Evolutionary conservation across 2,329 filamentous ascomycete species (phyloP).

Genomic region (Calonectria honghensis): DNA sequence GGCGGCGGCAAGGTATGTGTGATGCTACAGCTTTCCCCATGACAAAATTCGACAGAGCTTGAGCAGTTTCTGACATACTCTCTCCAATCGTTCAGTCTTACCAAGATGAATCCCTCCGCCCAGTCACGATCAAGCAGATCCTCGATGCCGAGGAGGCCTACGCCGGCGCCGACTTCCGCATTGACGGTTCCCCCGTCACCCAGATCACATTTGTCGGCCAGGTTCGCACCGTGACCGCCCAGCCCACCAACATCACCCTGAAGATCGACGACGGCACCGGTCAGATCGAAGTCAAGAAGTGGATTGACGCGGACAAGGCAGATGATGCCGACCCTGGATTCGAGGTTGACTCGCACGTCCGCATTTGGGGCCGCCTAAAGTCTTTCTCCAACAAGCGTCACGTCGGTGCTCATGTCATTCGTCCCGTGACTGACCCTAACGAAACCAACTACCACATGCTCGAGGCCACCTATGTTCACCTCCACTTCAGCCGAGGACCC

Average conservation of each 20-base stretch:
- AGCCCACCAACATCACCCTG: conserved; percentile 94
- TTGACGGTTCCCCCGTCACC: conserved; percentile 84
- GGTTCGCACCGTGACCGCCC: conserved; percentile 89
- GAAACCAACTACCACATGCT: conserved; percentile 95
- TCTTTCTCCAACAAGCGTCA: conserved; percentile 89
- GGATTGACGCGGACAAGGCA: conserved; percentile 80
- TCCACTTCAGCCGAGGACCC: conserved; percentile 86
- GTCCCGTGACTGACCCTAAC: conserved; percentile 88
- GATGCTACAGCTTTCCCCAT: background rate
- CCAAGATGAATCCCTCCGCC: conserved; percentile 90
- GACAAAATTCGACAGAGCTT: no score
- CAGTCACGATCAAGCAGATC: conserved; percentile 96
- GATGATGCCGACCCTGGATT: conserved; percentile 72
- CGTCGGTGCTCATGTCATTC: conserved; percentile 86
- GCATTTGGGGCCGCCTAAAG: conserved; percentile 90
- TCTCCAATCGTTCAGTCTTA: conserved; percentile 68
- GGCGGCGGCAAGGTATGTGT: conserved; percentile 65
- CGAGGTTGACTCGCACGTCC: conserved; percentile 85
- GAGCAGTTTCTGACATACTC: conserved; percentile 34
- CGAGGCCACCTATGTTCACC: conserved; percentile 91
- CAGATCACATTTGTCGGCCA: conserved; percentile 90
- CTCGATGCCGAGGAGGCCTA: conserved; percentile 87
- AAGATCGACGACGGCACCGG: conserved; percentile 97
- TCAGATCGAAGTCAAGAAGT: conserved; percentile 92
- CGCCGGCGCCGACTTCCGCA: conserved; percentile 83